Evolutionary conservation across 441 rosid genomes (phyloP).

Genomic region (Lepidium campestre): DNA sequence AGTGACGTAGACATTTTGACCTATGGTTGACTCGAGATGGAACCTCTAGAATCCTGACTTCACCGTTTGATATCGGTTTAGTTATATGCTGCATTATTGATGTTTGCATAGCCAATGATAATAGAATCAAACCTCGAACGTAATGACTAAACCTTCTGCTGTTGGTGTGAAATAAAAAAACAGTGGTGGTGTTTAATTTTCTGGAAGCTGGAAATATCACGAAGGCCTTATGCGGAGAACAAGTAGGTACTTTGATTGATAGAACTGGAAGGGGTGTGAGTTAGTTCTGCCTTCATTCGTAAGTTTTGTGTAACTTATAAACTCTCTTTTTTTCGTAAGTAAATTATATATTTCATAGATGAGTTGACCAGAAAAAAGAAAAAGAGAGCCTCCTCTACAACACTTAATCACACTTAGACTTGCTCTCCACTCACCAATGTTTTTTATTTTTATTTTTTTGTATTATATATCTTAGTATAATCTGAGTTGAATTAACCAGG

Average conservation of each 20-base stretch:
- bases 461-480: background rate
- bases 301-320: slow-evolving; percentile 2
- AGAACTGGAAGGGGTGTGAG: slow-evolving; percentile 37
- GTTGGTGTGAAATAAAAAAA: background rate
- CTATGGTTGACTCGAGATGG: background rate
- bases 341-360: slow-evolving; percentile 11
- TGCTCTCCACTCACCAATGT: background rate
- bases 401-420: background rate
- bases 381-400: background rate
- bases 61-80: background rate
- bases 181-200: slow-evolving; percentile 72
- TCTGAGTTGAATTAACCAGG: background rate
- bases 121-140: background rate
- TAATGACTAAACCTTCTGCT: background rate
- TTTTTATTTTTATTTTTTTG: background rate
- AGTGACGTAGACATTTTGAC: background rate
- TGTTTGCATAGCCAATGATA: background rate
- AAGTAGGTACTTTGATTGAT: slow-evolving; percentile 65
- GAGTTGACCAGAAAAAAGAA: background rate
- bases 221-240: slow-evolving; percentile 63
- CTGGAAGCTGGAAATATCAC: slow-evolving; percentile 65
- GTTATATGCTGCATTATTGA: background rate
- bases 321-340: background rate
- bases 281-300: background rate
- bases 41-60: background rate